These are phyloP conservation scores for Wickerhamiella vanderwaltii DNA, from an alignment of 805 yeast species.

Conservation along the genomic window DNA sequence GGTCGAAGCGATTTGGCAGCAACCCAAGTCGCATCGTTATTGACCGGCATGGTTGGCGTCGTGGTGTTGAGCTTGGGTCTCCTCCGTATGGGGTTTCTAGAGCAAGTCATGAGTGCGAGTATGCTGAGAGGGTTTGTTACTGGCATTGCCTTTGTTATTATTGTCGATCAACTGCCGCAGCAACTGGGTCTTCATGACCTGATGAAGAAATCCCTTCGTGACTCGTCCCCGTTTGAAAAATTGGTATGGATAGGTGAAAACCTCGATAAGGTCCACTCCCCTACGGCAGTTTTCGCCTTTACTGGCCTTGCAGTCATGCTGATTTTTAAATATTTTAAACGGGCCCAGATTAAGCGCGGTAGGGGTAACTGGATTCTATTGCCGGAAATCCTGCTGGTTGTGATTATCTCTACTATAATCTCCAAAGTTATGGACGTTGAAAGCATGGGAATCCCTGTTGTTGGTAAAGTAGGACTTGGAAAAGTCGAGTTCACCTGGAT, in stretches of 20 bases:
- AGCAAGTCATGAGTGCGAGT: slow-evolving; percentile 65
- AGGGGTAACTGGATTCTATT: slow-evolving; percentile 43
- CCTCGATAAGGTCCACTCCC: slow-evolving; percentile 36
- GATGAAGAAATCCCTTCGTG: slow-evolving; percentile 30
- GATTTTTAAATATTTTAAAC: slow-evolving; percentile 33
- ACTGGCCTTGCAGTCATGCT: slow-evolving; percentile 38
- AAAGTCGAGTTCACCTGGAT: slow-evolving; percentile 48
- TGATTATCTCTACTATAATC: slow-evolving; percentile 45
- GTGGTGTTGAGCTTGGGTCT: slow-evolving; percentile 61
- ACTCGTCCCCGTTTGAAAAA: slow-evolving; percentile 61
- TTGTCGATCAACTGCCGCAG: slow-evolving; percentile 59
- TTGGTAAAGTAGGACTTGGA: slow-evolving; percentile 51
- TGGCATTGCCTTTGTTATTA: slow-evolving; percentile 76
- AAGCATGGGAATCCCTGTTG: slow-evolving; percentile 43
- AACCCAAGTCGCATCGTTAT: slow-evolving; percentile 49
- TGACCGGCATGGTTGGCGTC: slow-evolving; percentile 67
- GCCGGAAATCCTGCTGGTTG: slow-evolving; percentile 79
- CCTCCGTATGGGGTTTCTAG: slow-evolving; percentile 75
- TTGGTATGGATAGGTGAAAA: slow-evolving; percentile 43
- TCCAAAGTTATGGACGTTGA: slow-evolving; percentile 32
- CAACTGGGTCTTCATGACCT: slow-evolving; percentile 53
- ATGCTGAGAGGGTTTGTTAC: slow-evolving; percentile 71
- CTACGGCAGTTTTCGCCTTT: slow-evolving; percentile 53
- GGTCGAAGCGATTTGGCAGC: slow-evolving; percentile 28
- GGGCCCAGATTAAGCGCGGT: slow-evolving; percentile 24